Evolutionary conservation across 495 filamentous ascomycete species (phyloP), one percentile per base, ranked within the genome.

Genomic region (Lasiosphaeriaceae sp.): DNA sequence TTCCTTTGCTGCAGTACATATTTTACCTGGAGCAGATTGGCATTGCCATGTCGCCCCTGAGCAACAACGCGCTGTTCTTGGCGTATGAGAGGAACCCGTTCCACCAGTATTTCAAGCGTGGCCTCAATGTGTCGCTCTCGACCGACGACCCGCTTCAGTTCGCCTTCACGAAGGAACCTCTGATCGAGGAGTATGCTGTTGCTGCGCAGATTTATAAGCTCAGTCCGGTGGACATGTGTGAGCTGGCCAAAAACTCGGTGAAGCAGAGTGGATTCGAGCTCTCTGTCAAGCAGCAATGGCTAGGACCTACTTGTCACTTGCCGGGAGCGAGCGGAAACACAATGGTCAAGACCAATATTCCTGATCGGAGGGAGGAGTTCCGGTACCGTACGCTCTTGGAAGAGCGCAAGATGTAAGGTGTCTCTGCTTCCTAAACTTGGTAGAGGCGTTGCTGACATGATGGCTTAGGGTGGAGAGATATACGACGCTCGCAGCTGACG

Each of bases 161-260:
- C 68, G 94, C 94, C 8, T 98, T 96, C 70, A 98, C 94, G 24
- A 97, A 97, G 70, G 94, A 98, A 68, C 94, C 94, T 22, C 74
- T 98, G 46, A 98, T 98, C 62, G 94, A 98, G 71, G 94, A 98
- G 67, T 98, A 98, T 62, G 90, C 92, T 1, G 94, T 98, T 19
- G 94, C 94, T 20, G 94, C 94, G 11, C 94, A 98, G 72, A 98
- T 98, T 47, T 98, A 97, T 75, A 97, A 97, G 73, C 83, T 98
- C 22, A 95, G 86, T 69, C 90, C 92, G 17, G 93, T 97, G 6
- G 94, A 98, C 69, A 98, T 98, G 94, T 97, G 95, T 66, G 94
- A 98, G 74, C 77, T 98, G 34, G 94, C 94, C 3, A 95, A 93
- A 72, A 92, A 97, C 71, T 96, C 90, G 14, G 94, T 98, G 31